Base-by-base conservation (phyloP, 2,329 filamentous ascomycete species). In the Ceratocystis harringtonii region DNA sequence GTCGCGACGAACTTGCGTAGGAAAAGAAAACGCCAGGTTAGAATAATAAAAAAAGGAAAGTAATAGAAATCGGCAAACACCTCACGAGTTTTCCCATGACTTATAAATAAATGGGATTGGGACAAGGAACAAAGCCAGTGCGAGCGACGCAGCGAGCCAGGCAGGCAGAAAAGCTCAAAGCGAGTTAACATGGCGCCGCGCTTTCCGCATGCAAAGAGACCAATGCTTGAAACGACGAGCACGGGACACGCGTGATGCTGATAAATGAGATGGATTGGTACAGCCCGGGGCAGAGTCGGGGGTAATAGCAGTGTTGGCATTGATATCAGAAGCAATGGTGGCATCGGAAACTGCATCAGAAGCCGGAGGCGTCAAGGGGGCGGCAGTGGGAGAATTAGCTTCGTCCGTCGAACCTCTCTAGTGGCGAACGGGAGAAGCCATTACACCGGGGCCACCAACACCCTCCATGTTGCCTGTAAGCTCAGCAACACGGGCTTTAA, bases 401-500 rank as follows among this genome's bases (percentile, higher is more conserved):
- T 62, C 64, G 44, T 44, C 50, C 63, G 63, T 58, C 15, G 55
- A 45, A 36, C 32, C 48, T 30, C 61, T 62, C 61, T 64, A 66
- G 61, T 63, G 45, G 61, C 44, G 63, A 19, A 67, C 52, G 32
- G 74, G 72, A 68, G 73, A 72, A 44, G 74, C 72, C 43, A 71
- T 71, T 62, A 70, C 72, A 67, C 71, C 73, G 30, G 80, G 77
- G 5, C 72, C 74, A 50, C 71, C 72, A 43, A 74, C 74, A 55
- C 76, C 79, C 72, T 92, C 88, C 82, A 89, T 89, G 75, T 89
- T 89, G 71, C 88, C 88, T 1, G 94, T 99, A 71, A 99, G 78
- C 75, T 96, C 91, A 63, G 94, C 94, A 67, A 99, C 94, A 68
- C 94, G 87, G 68, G 94, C 94, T 78, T 96, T 97, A 81, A 99